Evolutionary conservation across 495 filamentous ascomycete genomes (phyloP).

Genomic region (Glarea lozoyensis): DNA sequence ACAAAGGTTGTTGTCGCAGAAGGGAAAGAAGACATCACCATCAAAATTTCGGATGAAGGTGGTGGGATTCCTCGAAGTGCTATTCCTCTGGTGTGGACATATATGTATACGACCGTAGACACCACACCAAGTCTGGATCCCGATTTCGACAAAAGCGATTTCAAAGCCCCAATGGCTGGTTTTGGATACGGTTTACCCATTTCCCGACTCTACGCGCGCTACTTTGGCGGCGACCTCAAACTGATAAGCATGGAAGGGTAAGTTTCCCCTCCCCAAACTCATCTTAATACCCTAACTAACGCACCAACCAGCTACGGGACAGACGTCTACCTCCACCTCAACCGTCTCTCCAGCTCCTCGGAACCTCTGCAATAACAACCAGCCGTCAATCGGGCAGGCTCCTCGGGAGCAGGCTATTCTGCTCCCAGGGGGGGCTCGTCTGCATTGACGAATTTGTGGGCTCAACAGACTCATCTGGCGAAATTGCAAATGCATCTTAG

Average conservation of each 20-base stretch:
- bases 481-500: constrained; percentile 32
- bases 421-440: constrained; percentile 38
- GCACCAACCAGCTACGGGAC: constrained; percentile 76
- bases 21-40: constrained; percentile 96
- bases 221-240: constrained; percentile 95
- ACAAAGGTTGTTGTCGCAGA: constrained; percentile 97
- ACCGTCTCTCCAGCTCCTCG: constrained; percentile 87
- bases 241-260: constrained; percentile 99
- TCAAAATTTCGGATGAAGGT: constrained; percentile 94
- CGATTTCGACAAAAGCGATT: constrained; percentile 98
- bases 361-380: constrained; percentile 97
- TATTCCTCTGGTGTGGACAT: constrained; percentile 97
- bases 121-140: constrained; percentile 90
- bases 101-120: constrained; percentile 99
- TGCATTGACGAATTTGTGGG: constrained; percentile 78
- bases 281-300: neutral
- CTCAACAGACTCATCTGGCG: constrained; percentile 45
- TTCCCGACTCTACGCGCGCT: constrained; percentile 85
- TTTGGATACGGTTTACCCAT: constrained; percentile 96
- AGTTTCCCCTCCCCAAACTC: constrained; percentile 26
- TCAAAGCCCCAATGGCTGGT: constrained; percentile 98
- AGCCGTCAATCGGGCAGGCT: constrained; percentile 84
- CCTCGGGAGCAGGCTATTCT: constrained; percentile 21
- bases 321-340: constrained; percentile 96
- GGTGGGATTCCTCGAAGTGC: constrained; percentile 86